phyloP scores from a whole-genome alignment of 768 basidiomycete species.

The Amanita rimosa region DNA sequence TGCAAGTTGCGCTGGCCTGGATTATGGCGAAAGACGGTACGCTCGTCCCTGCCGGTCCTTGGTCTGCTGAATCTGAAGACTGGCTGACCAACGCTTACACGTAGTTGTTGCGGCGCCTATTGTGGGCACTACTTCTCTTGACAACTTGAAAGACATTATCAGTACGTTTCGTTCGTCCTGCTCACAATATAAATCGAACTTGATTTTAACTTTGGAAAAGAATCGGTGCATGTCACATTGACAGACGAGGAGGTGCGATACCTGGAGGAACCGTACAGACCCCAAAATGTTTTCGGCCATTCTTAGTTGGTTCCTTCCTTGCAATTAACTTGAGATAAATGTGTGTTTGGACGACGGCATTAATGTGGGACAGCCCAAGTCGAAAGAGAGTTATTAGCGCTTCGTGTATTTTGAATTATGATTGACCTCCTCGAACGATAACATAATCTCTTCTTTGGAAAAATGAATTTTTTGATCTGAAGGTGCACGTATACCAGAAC shows the following conservation, averaged over 20 bases:
- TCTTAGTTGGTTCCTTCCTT: too few species aligned
- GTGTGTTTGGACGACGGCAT: too few species aligned
- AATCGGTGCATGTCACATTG: slow-evolving; percentile 33
- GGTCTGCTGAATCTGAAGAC: not conserved
- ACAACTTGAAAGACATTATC: slow-evolving; percentile 38
- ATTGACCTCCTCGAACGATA: too few species aligned
- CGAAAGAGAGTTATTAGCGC: too few species aligned
- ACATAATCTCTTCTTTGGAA: too few species aligned
- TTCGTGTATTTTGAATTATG: too few species aligned
- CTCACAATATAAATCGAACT: not conserved
- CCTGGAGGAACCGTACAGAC: slow-evolving; percentile 40
- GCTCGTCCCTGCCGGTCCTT: not conserved
- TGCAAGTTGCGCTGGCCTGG: slow-evolving; percentile 46
- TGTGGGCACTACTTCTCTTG: slow-evolving; percentile 39
- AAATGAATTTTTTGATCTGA: too few species aligned
- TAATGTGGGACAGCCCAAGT: too few species aligned
- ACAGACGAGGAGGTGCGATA: slow-evolving; percentile 45
- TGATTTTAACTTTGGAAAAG: not conserved
- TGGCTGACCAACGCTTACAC: not conserved
- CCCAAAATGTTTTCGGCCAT: slow-evolving; percentile 35
- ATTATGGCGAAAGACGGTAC: slow-evolving; percentile 28
- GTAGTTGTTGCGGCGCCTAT: slow-evolving; percentile 45
- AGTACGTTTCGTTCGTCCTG: slow-evolving; percentile 16
- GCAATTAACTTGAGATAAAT: too few species aligned
- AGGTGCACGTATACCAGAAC: too few species aligned